These are phyloP conservation scores for Amaranthus tricolor DNA, from an alignment of 179 eudicot genomes.

Conservation along the genomic window DNA sequence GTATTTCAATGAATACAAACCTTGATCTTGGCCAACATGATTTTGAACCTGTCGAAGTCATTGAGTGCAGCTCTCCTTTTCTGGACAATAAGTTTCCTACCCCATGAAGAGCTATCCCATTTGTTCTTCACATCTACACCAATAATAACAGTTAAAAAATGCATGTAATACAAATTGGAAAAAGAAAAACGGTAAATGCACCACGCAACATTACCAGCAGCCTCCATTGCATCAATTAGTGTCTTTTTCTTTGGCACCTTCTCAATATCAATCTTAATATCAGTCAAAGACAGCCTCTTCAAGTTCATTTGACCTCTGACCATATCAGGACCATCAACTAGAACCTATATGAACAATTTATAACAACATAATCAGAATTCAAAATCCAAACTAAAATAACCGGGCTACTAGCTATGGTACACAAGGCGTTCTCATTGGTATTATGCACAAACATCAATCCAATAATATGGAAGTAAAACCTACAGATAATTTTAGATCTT, in stretches of 20 bases:
- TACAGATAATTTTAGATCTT: background rate
- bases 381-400: background rate
- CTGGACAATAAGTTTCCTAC: conserved; percentile 64
- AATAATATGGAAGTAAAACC: background rate
- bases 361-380: background rate
- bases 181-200: background rate
- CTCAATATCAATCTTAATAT: conserved; percentile 48
- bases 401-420: background rate
- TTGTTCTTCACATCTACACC: conserved; percentile 64
- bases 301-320: conserved; percentile 66
- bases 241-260: conserved; percentile 52
- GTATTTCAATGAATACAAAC: conserved; percentile 26
- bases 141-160: background rate
- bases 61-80: conserved; percentile 63
- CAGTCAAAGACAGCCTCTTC: conserved; percentile 67
- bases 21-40: conserved; percentile 79
- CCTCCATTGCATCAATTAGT: conserved; percentile 61
- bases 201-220: conserved; percentile 37
- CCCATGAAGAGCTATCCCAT: conserved; percentile 78
- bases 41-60: conserved; percentile 70
- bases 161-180: background rate
- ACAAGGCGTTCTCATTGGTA: background rate
- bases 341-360: conserved; percentile 36
- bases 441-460: background rate
- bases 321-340: conserved; percentile 73